Evolutionary conservation across 2,329 filamentous ascomycete genomes (phyloP).

Genomic region (Talaromyces sp.): DNA sequence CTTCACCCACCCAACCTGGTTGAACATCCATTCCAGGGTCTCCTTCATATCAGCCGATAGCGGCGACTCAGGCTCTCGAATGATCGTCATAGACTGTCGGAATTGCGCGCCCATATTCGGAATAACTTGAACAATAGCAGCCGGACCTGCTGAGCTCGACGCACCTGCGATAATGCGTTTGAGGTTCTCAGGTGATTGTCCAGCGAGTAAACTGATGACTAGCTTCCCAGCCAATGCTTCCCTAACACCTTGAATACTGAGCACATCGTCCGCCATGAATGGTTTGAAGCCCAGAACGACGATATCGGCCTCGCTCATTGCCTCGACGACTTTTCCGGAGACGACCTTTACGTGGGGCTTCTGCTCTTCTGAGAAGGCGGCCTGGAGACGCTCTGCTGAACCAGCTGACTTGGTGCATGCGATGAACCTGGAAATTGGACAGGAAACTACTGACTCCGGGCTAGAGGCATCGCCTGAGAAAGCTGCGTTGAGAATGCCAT

Average conservation of each 20-base stretch:
- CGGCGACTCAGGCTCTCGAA: slow-evolving; percentile 49
- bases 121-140: slow-evolving; percentile 44
- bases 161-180: slow-evolving; percentile 16
- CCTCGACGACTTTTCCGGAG: slow-evolving; percentile 37
- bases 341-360: slow-evolving; percentile 36
- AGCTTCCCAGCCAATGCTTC: slow-evolving; percentile 49
- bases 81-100: slow-evolving; percentile 53
- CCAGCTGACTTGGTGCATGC: slow-evolving; percentile 44
- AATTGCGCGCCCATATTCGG: slow-evolving; percentile 51
- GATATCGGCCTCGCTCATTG: slow-evolving; percentile 41
- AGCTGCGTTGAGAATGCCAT: slow-evolving; percentile 32
- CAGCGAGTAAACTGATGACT: slow-evolving; percentile 54
- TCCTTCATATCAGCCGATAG: slow-evolving; percentile 43
- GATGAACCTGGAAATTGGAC: slow-evolving; percentile 34
- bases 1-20: slow-evolving; percentile 51
- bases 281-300: slow-evolving; percentile 53
- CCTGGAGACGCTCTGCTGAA: slow-evolving; percentile 39
- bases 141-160: background rate
- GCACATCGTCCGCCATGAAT: slow-evolving; percentile 42
- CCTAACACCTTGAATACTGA: slow-evolving; percentile 40
- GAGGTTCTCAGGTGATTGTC: slow-evolving; percentile 41
- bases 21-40: slow-evolving; percentile 53
- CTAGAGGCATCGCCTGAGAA: slow-evolving; percentile 11
- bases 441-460: background rate
- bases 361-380: slow-evolving; percentile 31